phyloP scores from a whole-genome alignment of 208 protist species.

The Acanthamoeba lenticulata region DNA sequence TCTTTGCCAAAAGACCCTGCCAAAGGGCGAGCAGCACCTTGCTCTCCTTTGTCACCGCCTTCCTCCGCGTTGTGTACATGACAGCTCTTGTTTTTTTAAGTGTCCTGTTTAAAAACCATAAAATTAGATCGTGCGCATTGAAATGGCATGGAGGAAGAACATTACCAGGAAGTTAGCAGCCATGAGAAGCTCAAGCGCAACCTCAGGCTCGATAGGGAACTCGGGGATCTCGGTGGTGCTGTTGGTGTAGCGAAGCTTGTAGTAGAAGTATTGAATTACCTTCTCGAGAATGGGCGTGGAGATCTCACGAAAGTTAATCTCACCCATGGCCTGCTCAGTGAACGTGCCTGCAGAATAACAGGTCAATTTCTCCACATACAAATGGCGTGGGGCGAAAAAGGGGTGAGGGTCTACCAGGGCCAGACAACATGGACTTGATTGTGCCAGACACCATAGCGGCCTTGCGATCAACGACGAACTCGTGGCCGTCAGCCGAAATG shows the following conservation, averaged over 20 bases:
- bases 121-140: neutral
- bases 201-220: conserved; percentile 85
- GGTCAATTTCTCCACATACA: neutral
- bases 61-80: no score
- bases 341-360: conserved; percentile 75
- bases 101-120: neutral
- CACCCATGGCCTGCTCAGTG: conserved; percentile 76
- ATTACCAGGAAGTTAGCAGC: conserved; percentile 84
- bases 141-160: neutral
- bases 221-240: conserved; percentile 83
- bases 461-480: conserved; percentile 85
- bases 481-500: conserved; percentile 77
- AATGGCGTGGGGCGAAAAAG: no score
- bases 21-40: no score
- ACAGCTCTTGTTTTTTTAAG: no score
- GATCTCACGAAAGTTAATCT: conserved; percentile 85
- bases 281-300: conserved; percentile 84
- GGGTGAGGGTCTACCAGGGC: conserved; percentile 78
- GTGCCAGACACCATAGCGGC: conserved; percentile 87
- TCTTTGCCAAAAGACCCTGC: no score
- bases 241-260: conserved; percentile 85
- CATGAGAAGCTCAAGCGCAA: conserved; percentile 87
- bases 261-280: conserved; percentile 87
- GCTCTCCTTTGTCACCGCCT: no score
- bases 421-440: conserved; percentile 88